Conservation (phyloP, 306 rosid species). For the Cucumis sativus region Cucumber_9930_V3 NC_026658.2:263501-264000, state of each 20-base stretch:
- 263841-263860: conserved; percentile 25
- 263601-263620: neutral
- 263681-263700: conserved; percentile 62
- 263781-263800: conserved; percentile 21
- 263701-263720: conserved; percentile 51
- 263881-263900: conserved; percentile 4
- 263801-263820: conserved; percentile 26
- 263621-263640: neutral
- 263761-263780: conserved; percentile 31
- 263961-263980: neutral
- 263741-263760: conserved; percentile 24
- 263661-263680: conserved; percentile 59
- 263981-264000: neutral
- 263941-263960: neutral
- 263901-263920: neutral
- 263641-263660: conserved; percentile 91
- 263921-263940: neutral
- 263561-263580: neutral
- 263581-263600: neutral
- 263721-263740: conserved; percentile 77
- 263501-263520: neutral
- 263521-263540: neutral
- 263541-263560: neutral
- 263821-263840: conserved; percentile 24
- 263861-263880: conserved; percentile 11